These are phyloP conservation scores for Ceratocystiopsis minuta DNA, from an alignment of 2,329 filamentous ascomycete species.

Conservation along the genomic window DNA sequence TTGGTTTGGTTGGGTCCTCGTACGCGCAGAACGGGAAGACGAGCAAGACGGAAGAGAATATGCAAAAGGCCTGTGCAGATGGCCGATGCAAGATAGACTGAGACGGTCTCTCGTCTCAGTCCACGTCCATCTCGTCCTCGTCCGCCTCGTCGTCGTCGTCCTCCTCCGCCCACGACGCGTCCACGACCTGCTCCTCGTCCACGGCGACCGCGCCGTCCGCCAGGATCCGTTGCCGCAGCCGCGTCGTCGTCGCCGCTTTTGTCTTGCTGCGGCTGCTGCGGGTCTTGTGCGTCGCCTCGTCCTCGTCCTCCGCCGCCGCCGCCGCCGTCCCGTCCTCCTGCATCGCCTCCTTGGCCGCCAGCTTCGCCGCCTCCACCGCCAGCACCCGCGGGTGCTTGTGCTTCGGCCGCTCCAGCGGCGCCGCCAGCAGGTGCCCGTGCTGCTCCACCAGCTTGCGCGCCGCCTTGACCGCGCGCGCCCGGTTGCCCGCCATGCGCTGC, in stretches of 20 bases:
- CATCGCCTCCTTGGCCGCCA: conserved; percentile 11
- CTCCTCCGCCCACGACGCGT: conserved; percentile 6
- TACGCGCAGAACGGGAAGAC: neutral
- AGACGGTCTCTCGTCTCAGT: neutral
- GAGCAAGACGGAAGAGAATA: neutral
- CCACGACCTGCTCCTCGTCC: conserved; percentile 10
- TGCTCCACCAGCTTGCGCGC: conserved; percentile 79
- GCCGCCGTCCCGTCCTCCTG: conserved; percentile 37
- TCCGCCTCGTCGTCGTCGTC: conserved; percentile 12
- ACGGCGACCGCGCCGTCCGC: conserved; percentile 22
- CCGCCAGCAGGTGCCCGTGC: conserved; percentile 81
- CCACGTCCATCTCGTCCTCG: conserved; percentile 6
- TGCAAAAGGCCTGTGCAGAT: too few species aligned
- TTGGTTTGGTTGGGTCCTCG: neutral
- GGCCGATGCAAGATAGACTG: too few species aligned
- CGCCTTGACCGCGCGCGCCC: conserved; percentile 57
- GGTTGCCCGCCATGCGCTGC: conserved; percentile 81
- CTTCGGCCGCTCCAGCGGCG: conserved; percentile 22
- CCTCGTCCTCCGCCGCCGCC: conserved; percentile 21
- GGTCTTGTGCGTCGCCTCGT: conserved; percentile 13
- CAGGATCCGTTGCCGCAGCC: conserved; percentile 18
- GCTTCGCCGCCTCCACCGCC: conserved; percentile 15
- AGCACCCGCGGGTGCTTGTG: conserved; percentile 28
- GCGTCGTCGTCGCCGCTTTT: conserved; percentile 17
- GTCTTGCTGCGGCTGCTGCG: conserved; percentile 8